Base-by-base conservation (phyloP, 768 basidiomycete genomes). In the Rhizopogon vesiculosus region DNA sequence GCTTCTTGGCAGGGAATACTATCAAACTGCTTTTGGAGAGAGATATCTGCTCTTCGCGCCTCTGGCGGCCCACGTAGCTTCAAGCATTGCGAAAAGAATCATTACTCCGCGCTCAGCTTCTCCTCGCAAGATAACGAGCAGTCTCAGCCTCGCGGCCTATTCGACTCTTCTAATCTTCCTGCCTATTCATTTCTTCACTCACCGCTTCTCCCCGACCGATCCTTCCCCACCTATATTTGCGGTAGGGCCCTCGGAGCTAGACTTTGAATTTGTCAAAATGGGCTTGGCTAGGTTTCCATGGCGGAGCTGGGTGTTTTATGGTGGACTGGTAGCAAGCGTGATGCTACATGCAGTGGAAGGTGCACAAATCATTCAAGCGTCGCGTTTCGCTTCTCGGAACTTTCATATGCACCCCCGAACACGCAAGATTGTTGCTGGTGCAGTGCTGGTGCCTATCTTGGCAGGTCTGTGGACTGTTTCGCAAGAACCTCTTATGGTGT, bases 1-100 rank as follows among this genome's bases (percentile, higher is more conserved):
- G 90, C 74, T 94, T 43, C 75, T 95, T 12, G 89, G 91, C 9
- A 74, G 91, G 52, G 91, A 92, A 70, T 92, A 91, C 70, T 94
- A 95, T 68, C 90, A 93, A 65, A 88, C 86, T 0, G 54, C 72
- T 0, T 77, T 85, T 51, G 81, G 81, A 19, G 91, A 94, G 68
- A 81, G 76, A 41, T 80, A 82, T 42, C 80, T 93, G 12, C 74
- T 93, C 9, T 73, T 89, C 33, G 71, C 73, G 1, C 91, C 92
- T 0, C 69, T 95, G n/a, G 72, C 72, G 31, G 63, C 85, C 8
- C 92, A 94, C 64, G 68, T 83, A 19, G 55, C 81, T 5, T 77
- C 87, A 1, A 83, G 81, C 3, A 56, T 81, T n/a, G 61, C 78
- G 7, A 86, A 86, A 58, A 83, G 91, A 2, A 55, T 88, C 5